These are phyloP conservation scores for Pseudomonodictys pantanalensis DNA, from an alignment of 495 filamentous ascomycete genomes.

Conservation along the genomic window DNA sequence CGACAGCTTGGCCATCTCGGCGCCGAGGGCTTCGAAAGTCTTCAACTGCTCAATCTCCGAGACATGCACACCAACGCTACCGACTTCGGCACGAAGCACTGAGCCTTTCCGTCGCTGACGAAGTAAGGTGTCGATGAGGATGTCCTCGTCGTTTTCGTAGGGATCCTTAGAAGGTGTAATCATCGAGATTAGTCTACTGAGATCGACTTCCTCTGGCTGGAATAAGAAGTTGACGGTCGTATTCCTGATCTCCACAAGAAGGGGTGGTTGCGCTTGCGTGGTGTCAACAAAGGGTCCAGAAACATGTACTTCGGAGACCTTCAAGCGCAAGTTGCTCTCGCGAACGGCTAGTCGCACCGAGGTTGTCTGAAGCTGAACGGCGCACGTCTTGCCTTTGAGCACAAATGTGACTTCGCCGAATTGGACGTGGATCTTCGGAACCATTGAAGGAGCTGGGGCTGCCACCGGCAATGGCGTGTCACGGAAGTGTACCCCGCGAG, in stretches of 20 bases:
- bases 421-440: slow-evolving; percentile 65
- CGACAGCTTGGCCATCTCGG: slow-evolving; percentile 76
- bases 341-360: slow-evolving; percentile 76
- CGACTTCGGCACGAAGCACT: slow-evolving; percentile 70
- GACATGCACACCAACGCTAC: slow-evolving; percentile 56
- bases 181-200: slow-evolving; percentile 76
- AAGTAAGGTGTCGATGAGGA: slow-evolving; percentile 87
- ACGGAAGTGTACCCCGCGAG: slow-evolving; percentile 75
- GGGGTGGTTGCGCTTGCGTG: slow-evolving; percentile 48
- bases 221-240: slow-evolving; percentile 72
- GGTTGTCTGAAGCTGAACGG: slow-evolving; percentile 67
- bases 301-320: slow-evolving; percentile 71
- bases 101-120: slow-evolving; percentile 86
- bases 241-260: slow-evolving; percentile 55
- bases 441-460: not conserved
- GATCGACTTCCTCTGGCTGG: slow-evolving; percentile 71
- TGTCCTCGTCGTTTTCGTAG: slow-evolving; percentile 89
- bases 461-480: slow-evolving; percentile 48
- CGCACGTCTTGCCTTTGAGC: slow-evolving; percentile 72
- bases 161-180: slow-evolving; percentile 89
- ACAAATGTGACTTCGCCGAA: slow-evolving; percentile 73
- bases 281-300: slow-evolving; percentile 62
- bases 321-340: slow-evolving; percentile 53
- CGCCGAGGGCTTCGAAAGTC: slow-evolving; percentile 63
- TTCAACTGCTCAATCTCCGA: slow-evolving; percentile 58